A percentile compares a stretch with the other conserved stretches of the same genome.
These are phyloP conservation scores for Ananas comosus DNA, from an alignment of 176 grass and related monocot species.

Conservation along the genomic window DNA sequence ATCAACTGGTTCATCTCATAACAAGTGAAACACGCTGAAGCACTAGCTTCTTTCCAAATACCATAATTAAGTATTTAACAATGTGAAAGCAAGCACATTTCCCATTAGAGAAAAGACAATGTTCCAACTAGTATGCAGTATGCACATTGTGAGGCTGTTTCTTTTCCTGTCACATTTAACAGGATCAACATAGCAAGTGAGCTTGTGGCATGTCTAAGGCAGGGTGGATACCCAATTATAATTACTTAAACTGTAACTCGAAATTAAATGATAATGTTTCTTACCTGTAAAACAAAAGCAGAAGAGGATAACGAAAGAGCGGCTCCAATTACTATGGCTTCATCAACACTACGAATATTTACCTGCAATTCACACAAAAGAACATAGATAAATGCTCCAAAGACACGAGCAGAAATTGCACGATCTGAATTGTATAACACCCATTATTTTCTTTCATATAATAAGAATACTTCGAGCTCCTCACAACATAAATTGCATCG, in stretches of 20 bases:
- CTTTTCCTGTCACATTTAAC: too few relatives aligned
- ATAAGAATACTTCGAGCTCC: not conserved
- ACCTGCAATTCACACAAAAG: slow-evolving; percentile 45
- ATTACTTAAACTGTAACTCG: not conserved
- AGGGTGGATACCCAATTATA: not conserved
- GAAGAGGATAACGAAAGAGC: slow-evolving; percentile 97
- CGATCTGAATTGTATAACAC: not conserved
- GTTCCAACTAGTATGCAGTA: too few relatives aligned
- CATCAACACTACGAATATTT: slow-evolving; percentile 92
- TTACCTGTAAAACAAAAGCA: slow-evolving; percentile 99
- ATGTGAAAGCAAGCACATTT: too few relatives aligned
- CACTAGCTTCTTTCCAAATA: too few relatives aligned
- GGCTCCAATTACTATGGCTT: slow-evolving; percentile 96
- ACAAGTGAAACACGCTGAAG: too few relatives aligned
- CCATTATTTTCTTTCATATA: not conserved
- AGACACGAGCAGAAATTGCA: not conserved
- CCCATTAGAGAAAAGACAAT: too few relatives aligned
- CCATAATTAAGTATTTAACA: too few relatives aligned
- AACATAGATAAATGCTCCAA: slow-evolving; percentile 6
- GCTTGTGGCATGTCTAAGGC: too few relatives aligned
- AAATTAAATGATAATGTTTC: slow-evolving; percentile 5
- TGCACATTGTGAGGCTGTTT: too few relatives aligned
- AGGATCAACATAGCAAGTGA: too few relatives aligned
- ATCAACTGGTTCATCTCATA: too few relatives aligned
- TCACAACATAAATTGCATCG: too few relatives aligned